Evolutionary conservation across 805 yeast species (phyloP).

Genomic region (Jamesozyma gamospora): DNA sequence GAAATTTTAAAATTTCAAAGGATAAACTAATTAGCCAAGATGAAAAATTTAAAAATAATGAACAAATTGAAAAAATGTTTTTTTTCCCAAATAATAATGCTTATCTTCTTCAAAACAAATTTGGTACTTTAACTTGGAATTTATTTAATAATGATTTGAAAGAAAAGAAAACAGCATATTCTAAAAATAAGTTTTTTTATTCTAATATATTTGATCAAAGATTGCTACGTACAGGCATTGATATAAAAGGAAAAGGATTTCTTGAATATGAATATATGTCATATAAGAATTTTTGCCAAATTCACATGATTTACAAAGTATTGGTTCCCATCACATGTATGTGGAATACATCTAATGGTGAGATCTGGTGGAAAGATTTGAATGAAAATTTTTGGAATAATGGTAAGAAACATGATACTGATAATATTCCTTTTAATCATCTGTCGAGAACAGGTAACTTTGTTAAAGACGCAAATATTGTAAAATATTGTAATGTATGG

Average conservation of each 20-base stretch:
- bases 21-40: background rate
- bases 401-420: too few relatives aligned
- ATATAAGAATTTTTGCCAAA: background rate
- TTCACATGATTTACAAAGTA: background rate
- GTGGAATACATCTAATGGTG: background rate
- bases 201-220: background rate
- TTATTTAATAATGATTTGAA: background rate
- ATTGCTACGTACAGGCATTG: too few relatives aligned
- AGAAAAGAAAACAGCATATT: background rate
- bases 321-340: background rate
- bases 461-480: background rate
- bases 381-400: background rate
- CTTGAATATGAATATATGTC: background rate
- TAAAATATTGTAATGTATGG: background rate
- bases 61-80: constrained; percentile 5
- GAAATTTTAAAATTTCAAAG: constrained; percentile 4
- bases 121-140: background rate
- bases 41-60: background rate
- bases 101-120: background rate
- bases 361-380: background rate
- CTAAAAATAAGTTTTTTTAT: background rate
- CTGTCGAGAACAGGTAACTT: background rate
- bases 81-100: background rate
- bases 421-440: too few relatives aligned
- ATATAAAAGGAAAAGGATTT: background rate